Base-by-base conservation (phyloP, 2,329 filamentous ascomycete genomes). In the Pseudophaeomoniella oleicola region DNA sequence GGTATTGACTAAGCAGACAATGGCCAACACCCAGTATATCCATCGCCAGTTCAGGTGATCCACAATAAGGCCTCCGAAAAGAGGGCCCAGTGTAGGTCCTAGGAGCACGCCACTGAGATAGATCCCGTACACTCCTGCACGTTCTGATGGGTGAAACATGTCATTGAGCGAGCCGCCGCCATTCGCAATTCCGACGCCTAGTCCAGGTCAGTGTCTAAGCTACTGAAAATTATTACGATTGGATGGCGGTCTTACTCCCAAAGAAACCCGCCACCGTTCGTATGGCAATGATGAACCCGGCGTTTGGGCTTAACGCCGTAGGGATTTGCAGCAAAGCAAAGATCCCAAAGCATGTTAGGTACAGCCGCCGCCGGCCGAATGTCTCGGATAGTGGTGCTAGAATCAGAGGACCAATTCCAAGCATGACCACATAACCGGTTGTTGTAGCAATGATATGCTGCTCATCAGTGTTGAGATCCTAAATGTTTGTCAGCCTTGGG, bases 341-440 rank as follows among this genome's bases (percentile, higher is more conserved):
- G 32, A 73, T 66, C 4, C 69, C 72, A 39, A 81, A 66, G 34
- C 72, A 75, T 54, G 80, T 77, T 45, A 83, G 56, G 37, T 76
- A 76, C 51, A 86, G 81, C 29, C 78, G 52, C 19, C 72, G 64
- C 19, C 82, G 71, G 19, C 82, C 82, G 47, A 68, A 72, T 27
- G 81, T 62, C 58, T 88, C 82, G 2, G 75, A 81, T 3, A 86
- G 59, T 1, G 81, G 81, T 2, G 80, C 81, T 64, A 79, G 82
- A 12, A 86, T 62, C 1, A 73, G 69, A 2, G 81, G 81, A 0
- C 80, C 81, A 39, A 80, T 47, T 5, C 65, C 66, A 1, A 69
- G 52, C 54, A 64, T 62, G 32, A 69, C 54, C 3, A 69, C 62
- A 39, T 67, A 69, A 9, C 62, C 63, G 1, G 66, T 69, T 3